Conservation (phyloP, 2,329 filamentous ascomycete species). For the Thielaviopsis populi region DNA sequence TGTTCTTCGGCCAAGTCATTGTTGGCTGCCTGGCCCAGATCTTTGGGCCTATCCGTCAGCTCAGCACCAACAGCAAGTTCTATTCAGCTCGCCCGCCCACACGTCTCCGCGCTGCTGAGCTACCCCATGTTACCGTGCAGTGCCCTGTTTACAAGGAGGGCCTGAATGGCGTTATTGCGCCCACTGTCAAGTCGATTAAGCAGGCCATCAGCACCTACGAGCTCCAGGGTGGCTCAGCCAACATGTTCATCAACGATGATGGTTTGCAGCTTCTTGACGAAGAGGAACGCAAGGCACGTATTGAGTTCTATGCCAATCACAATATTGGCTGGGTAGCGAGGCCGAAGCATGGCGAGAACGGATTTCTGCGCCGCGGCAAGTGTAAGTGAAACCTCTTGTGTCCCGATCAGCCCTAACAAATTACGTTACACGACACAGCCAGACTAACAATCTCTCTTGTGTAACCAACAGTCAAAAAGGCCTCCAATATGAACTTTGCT, state of each 20-base stretch:
- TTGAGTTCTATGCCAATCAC: conserved; percentile 54
- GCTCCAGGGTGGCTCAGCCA: conserved; percentile 61
- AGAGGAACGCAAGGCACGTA: conserved; percentile 45
- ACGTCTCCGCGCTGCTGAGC: conserved; percentile 38
- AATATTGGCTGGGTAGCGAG: conserved; percentile 56
- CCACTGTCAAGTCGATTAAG: conserved; percentile 65
- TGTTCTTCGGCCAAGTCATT: conserved; percentile 70
- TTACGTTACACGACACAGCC: neutral
- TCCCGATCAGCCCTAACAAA: neutral
- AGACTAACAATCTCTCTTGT: neutral
- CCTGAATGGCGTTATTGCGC: conserved; percentile 55
- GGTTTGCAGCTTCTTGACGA: conserved; percentile 53
- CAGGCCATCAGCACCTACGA: conserved; percentile 64
- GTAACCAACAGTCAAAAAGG: conserved; percentile 40
- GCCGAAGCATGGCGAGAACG: conserved; percentile 47
- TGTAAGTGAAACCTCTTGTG: conserved; percentile 20
- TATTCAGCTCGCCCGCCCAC: conserved; percentile 59
- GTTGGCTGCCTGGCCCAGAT: conserved; percentile 61
- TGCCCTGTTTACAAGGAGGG: conserved; percentile 84
- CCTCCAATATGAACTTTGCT: conserved; percentile 59
- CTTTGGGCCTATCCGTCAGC: conserved; percentile 58
- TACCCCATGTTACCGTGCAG: conserved; percentile 69
- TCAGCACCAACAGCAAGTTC: conserved; percentile 64
- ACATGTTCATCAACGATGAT: conserved; percentile 64
- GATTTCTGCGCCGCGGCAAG: conserved; percentile 48